phyloP scores from a whole-genome alignment of 805 yeast species.

The Brettanomyces custersianus region DNA sequence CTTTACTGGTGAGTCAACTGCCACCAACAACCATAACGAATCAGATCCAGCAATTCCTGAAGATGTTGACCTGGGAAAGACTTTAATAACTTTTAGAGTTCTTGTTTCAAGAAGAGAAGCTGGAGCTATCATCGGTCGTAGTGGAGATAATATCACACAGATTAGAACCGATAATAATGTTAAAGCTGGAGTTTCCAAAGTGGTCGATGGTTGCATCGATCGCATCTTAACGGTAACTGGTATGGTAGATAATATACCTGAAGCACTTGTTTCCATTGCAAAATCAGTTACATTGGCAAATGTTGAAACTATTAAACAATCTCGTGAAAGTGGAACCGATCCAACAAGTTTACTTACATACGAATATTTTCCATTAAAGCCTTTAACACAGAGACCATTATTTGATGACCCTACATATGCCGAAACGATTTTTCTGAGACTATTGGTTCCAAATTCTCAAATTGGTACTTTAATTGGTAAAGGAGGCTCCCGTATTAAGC shows the following conservation, averaged over 20 bases:
- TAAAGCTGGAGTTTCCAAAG: conserved; percentile 80
- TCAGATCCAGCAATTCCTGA: not conserved
- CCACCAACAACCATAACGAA: conserved; percentile 7
- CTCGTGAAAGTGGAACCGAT: conserved; percentile 18
- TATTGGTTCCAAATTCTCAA: conserved; percentile 74
- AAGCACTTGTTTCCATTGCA: conserved; percentile 63
- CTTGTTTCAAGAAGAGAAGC: conserved; percentile 80
- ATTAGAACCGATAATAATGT: conserved; percentile 69
- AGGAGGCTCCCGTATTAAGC: conserved; percentile 71
- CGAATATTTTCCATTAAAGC: conserved; percentile 51
- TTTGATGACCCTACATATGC: conserved; percentile 43
- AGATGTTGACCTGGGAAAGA: conserved; percentile 20
- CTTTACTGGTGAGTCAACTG: conserved; percentile 9
- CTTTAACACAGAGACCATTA: conserved; percentile 43
- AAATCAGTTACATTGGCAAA: conserved; percentile 46
- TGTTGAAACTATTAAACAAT: conserved; percentile 16
- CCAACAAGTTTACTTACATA: conserved; percentile 29
- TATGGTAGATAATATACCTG: conserved; percentile 55
- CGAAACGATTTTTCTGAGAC: conserved; percentile 50
- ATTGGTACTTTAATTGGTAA: conserved; percentile 87
- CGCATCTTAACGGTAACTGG: conserved; percentile 77
- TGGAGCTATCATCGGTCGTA: conserved; percentile 83
- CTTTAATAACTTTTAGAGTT: conserved; percentile 37
- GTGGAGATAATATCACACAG: conserved; percentile 68
- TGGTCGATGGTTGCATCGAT: conserved; percentile 72